phyloP scores from a whole-genome alignment of 805 yeast species.

The Wickerhamomyces subpelliculosus region DNA sequence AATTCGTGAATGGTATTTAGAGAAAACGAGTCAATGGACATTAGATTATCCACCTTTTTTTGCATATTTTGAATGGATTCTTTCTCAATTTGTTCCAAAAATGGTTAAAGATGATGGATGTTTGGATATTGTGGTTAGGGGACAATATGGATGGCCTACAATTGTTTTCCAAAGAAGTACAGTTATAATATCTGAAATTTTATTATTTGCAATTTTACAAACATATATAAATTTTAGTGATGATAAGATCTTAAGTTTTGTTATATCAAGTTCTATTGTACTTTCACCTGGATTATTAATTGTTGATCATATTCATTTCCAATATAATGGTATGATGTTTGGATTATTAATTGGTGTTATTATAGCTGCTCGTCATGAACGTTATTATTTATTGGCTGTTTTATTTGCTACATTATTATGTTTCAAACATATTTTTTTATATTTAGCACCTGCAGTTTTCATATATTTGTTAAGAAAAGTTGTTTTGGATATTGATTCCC shows the following conservation, averaged over 20 bases:
- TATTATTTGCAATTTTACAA: conserved; percentile 65
- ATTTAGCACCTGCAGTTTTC: conserved; percentile 91
- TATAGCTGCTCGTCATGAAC: conserved; percentile 56
- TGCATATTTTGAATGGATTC: conserved; percentile 86
- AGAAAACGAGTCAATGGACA: conserved; percentile 81
- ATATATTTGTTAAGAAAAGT: conserved; percentile 69
- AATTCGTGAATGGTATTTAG: conserved; percentile 73
- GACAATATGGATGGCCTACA: conserved; percentile 72
- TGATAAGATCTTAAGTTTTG: conserved; percentile 44
- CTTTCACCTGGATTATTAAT: conserved; percentile 86
- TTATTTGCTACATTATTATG: conserved; percentile 75
- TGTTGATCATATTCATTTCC: conserved; percentile 94
- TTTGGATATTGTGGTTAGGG: conserved; percentile 56
- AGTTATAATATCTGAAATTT: conserved; percentile 70
- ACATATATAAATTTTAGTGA: conserved; percentile 52
- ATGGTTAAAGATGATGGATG: conserved; percentile 68
- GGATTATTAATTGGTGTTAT: conserved; percentile 74
- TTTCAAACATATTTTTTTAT: conserved; percentile 90
- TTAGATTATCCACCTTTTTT: conserved; percentile 96
- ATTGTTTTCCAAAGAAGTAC: conserved; percentile 74
- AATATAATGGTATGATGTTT: conserved; percentile 90
- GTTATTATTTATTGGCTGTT: conserved; percentile 53
- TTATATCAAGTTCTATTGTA: conserved; percentile 74
- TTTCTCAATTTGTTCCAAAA: conserved; percentile 66
- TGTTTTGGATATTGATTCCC: conserved; percentile 41